Base-by-base conservation (phyloP, 2,329 filamentous ascomycete species). In the Botrytis fragariae region DNA sequence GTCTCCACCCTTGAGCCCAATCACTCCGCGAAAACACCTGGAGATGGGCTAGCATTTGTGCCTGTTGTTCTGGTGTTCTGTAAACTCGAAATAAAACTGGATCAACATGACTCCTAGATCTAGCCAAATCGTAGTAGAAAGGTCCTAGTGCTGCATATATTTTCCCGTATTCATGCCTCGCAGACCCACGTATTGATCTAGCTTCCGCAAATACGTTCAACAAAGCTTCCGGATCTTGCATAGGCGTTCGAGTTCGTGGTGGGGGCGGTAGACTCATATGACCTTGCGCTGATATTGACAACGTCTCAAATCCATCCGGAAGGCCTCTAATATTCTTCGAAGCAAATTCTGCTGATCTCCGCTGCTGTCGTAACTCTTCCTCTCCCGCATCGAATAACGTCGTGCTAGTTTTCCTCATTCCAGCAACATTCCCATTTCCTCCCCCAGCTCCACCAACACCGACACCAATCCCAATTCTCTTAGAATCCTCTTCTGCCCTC, bases 111-210 rank as follows among this genome's bases (percentile, higher is more conserved):
- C 85, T 93, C 83, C 86, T 89, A 3, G 91, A 90, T 75, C 85
- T 87, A 51, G 88, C 89, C 60, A 98, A 87, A 81, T 99, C 94
- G 76, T 90, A 89, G 83, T 98, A 99, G 78, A 97, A 95, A 0
- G 95, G 95, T 18, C 91, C 93, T 77, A 99, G 83, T 6, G 93
- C 92, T n/a, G 91, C 92, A 82, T 98, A 97, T 22, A 98, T 87
- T 81, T 92, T 97, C 25, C 92, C 95, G 81, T 95, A 99, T 82
- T 98, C 95, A 78, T 96, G 90, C 75, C 95, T 89, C 62, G 96
- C 96, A 78, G 91, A 89, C 7, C 95, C 96, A 60, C 96, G 88
- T 69, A 97, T 89, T 65, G 95, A 98, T 79, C 87, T 90, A 42
- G 91, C 91, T 44, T 87, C 87, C 73, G 90, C 87, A 73, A 98